Percentiles rank a stretch among this genome's conserved stretches.
phyloP scores from a whole-genome alignment of 169 alveolate genomes.

The Sarcocystis neurona region DNA sequence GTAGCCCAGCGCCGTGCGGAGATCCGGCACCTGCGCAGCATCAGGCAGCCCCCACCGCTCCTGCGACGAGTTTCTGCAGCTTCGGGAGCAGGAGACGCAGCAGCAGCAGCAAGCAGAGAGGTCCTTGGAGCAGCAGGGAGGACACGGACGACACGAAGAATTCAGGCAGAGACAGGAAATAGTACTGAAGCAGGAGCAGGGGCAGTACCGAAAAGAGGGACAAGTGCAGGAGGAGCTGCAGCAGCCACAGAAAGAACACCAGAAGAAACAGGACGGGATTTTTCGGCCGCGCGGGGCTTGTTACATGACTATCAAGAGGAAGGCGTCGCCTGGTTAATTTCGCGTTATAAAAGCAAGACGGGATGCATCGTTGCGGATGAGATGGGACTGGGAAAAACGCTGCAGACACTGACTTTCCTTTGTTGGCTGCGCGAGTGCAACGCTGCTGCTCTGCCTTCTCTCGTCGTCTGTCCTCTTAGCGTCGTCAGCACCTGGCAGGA shows the following conservation, averaged over 20 bases:
- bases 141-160: background rate
- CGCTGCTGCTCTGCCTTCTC: background rate
- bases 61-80: too few relatives aligned
- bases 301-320: constrained; percentile 28
- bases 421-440: background rate
- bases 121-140: background rate
- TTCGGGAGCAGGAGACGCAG: background rate
- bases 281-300: background rate
- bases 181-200: background rate
- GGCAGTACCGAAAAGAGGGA: background rate
- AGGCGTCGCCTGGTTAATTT: constrained; percentile 37
- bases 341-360: background rate
- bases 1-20: too few relatives aligned
- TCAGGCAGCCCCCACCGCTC: too few relatives aligned
- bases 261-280: background rate
- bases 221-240: background rate
- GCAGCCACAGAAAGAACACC: background rate
- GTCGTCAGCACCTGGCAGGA: constrained; percentile 18
- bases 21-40: too few relatives aligned
- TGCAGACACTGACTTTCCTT: constrained; percentile 42
- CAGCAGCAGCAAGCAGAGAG: background rate
- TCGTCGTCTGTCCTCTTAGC: constrained; percentile 36
- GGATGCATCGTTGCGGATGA: constrained; percentile 54
- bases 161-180: background rate
- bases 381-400: constrained; percentile 55